Evolutionary conservation across 73 alveolate species (phyloP).

Genomic region (Paramecium primaurelia): DNA sequence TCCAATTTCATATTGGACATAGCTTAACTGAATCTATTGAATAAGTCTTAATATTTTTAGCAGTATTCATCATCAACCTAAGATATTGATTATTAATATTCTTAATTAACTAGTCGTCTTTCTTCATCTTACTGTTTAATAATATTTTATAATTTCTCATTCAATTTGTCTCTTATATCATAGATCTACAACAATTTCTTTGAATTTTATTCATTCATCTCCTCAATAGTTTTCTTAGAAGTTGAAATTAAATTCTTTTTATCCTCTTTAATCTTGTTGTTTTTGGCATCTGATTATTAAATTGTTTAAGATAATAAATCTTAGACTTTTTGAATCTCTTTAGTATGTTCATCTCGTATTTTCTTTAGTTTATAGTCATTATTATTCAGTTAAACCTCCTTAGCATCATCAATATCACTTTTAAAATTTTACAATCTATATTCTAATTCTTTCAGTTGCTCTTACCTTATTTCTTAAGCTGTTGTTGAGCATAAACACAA

Average conservation of each 20-base stretch:
- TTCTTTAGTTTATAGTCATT: conserved; percentile 1
- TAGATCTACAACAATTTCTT: background rate
- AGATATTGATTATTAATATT: conserved; percentile 10
- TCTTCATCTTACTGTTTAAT: conserved; percentile 15
- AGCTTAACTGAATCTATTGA: conserved; percentile 42
- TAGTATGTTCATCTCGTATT: background rate
- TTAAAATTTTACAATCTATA: conserved; percentile 45
- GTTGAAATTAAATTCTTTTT: background rate
- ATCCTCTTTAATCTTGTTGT: conserved; percentile 35
- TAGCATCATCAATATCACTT: conserved; percentile 59
- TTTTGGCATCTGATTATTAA: background rate
- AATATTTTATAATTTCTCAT: background rate
- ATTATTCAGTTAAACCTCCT: conserved; percentile 7
- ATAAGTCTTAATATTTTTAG: conserved; percentile 33
- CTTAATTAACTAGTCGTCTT: background rate
- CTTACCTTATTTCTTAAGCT: conserved; percentile 34
- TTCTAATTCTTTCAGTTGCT: conserved; percentile 46
- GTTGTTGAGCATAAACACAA: conserved; percentile 35
- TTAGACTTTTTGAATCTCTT: background rate
- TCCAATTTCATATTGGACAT: conserved; percentile 46
- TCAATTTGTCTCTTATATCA: conserved; percentile 40
- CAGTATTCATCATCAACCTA: conserved; percentile 58
- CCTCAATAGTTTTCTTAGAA: background rate
- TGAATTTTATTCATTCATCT: conserved; percentile 38
- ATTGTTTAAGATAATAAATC: background rate